phyloP scores from a whole-genome alignment of 2,329 filamentous ascomycete genomes.

The Pezicula carpinea region DNA sequence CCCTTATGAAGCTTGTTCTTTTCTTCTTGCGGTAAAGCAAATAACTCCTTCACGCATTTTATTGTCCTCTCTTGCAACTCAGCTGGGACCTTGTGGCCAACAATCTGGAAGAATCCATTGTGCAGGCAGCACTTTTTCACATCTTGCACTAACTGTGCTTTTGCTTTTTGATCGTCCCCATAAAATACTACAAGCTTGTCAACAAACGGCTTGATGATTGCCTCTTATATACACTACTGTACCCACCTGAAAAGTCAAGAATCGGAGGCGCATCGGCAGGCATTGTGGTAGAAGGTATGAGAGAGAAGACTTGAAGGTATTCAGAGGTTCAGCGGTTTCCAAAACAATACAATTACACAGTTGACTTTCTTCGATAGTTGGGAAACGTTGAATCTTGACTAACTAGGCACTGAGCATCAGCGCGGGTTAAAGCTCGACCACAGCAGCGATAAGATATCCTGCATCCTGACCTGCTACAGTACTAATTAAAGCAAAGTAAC shows the following conservation, averaged over 20 bases:
- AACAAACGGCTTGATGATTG: background rate
- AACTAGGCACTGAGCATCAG: too few species aligned
- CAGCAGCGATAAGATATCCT: too few species aligned
- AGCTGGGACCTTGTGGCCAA: slow-evolving; percentile 37
- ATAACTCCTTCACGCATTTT: slow-evolving; percentile 36
- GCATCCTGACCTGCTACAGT: too few species aligned
- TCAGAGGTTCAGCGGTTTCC: too few species aligned
- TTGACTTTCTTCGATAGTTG: too few species aligned
- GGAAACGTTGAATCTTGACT: too few species aligned
- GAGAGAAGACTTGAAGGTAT: background rate
- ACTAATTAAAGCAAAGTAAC: too few species aligned
- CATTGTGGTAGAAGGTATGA: background rate
- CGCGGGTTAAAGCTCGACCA: too few species aligned
- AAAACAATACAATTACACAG: too few species aligned
- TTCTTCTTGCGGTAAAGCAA: slow-evolving; percentile 39
- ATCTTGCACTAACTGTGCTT: slow-evolving; percentile 26
- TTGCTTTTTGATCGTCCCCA: slow-evolving; percentile 23
- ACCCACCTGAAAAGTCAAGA: slow-evolving; percentile 28
- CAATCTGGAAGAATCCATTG: slow-evolving; percentile 49
- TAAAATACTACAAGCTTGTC: slow-evolving; percentile 23
- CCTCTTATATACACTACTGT: background rate
- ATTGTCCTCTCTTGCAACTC: slow-evolving; percentile 36
- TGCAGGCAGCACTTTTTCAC: slow-evolving; percentile 38
- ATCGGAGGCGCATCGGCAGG: slow-evolving; percentile 25
- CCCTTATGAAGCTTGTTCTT: slow-evolving; percentile 36